Base-by-base conservation (phyloP, 1,139 yeast genomes). In the Taiozyma onychis region DNA sequence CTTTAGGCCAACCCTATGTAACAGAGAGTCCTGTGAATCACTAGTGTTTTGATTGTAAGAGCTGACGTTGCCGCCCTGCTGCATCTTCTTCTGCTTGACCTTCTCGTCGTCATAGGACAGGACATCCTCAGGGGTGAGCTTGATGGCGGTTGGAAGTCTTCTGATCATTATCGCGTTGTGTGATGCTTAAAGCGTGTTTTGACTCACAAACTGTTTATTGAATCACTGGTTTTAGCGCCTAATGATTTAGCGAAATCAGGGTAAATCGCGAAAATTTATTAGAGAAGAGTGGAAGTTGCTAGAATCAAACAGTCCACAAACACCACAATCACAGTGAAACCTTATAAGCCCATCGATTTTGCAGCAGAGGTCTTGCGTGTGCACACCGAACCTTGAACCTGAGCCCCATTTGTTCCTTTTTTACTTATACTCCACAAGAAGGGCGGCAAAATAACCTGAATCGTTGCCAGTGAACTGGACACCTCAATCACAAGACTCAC, bases 101-200 rank as follows among this genome's bases (percentile, higher is more conserved):
- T 63, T 57, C 47, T 58, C 61, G 51, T 82, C 86, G 54, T 83
- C 88, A 56, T 80, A 83, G 48, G 76, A 83, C 53, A 78, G 69
- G 3, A 84, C 75, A 55, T 83, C 89, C 54, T 82, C 88, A 0
- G 85, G 85, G 0, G 86, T 81, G 48, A 84, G 74, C 54, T 74
- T 75, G 49, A 83, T 83, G 1, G 81, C 74, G 0, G 89, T 83
- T 2, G 88, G 84, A 6, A 77, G 83, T 53, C 88, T 70, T 64
- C 88, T 68, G 49, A 84, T 70, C 88, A 83, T 83, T 35, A 4
- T 18, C 9, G 35, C 16, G 30, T 16, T 21, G 22, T 21, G n/a
- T 22, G 6, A 11, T 9, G 34, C 13, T 30, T 9, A 10, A 9
- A 27, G 30, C 6, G 34, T 18, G 18, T 2, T 30, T 30, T 16